Evolutionary conservation across 768 basidiomycete species (phyloP).

Genomic region (Hemileccinum impolitum): DNA sequence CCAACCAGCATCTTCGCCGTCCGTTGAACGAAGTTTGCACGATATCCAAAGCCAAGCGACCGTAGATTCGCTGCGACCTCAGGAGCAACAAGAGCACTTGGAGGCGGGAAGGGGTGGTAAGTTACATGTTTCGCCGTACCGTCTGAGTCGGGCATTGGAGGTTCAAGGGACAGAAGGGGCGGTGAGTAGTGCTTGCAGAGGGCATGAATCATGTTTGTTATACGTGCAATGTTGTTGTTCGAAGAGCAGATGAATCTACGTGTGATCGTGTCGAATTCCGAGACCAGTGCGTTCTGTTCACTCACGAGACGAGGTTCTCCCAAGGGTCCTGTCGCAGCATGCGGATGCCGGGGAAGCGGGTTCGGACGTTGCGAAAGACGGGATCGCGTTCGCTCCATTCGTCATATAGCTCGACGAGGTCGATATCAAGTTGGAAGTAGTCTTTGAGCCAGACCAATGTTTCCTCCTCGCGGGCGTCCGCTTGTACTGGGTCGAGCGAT

Average conservation of each 20-base stretch:
- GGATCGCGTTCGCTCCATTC: slow-evolving; percentile 73
- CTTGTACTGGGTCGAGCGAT: slow-evolving; percentile 31
- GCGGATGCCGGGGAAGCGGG: slow-evolving; percentile 76
- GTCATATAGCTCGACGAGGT: slow-evolving; percentile 66
- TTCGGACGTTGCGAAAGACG: slow-evolving; percentile 63
- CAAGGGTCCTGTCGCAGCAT: slow-evolving; percentile 92
- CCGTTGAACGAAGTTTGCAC: slow-evolving; percentile 83
- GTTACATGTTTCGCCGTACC: slow-evolving; percentile 28
- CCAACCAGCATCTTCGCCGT: slow-evolving; percentile 78
- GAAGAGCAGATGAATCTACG: slow-evolving; percentile 94
- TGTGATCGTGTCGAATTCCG: slow-evolving; percentile 9
- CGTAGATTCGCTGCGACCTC: slow-evolving; percentile 65
- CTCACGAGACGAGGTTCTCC: slow-evolving; percentile 93
- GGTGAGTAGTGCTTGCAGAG: slow-evolving; percentile 78
- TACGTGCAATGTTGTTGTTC: slow-evolving; percentile 94
- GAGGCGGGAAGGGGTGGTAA: slow-evolving; percentile 86
- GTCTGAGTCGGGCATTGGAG: slow-evolving; percentile 29
- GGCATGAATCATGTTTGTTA: slow-evolving; percentile 87
- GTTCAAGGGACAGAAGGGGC: slow-evolving; percentile 51
- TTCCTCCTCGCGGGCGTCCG: slow-evolving; percentile 48
- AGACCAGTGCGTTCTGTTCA: slow-evolving; percentile 18
- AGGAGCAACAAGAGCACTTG: slow-evolving; percentile 58
- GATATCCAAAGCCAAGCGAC: slow-evolving; percentile 90
- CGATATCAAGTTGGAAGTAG: slow-evolving; percentile 86
- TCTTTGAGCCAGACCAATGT: slow-evolving; percentile 73